phyloP scores from a whole-genome alignment of 164 flowering plant genomes.

The Liriodendron chinense region DNA sequence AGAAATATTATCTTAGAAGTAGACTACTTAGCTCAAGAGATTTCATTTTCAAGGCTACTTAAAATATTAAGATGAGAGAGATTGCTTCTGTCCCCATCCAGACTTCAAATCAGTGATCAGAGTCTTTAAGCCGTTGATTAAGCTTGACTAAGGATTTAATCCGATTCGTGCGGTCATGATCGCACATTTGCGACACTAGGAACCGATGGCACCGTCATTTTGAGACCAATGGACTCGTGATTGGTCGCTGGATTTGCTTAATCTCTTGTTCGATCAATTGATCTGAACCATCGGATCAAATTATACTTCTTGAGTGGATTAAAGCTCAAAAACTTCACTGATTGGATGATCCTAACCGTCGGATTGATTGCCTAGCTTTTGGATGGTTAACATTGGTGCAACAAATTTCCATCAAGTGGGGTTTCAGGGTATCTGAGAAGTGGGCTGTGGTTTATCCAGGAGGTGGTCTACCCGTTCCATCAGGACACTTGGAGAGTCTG shows the following conservation, averaged over 20 bases:
- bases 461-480: too few relatives aligned
- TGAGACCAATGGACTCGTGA: too few relatives aligned
- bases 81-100: too few relatives aligned
- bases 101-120: too few relatives aligned
- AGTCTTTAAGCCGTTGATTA: too few relatives aligned
- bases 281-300: too few relatives aligned
- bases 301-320: too few relatives aligned
- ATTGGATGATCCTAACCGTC: not conserved
- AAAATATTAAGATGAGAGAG: not conserved
- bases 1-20: not conserved
- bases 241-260: too few relatives aligned
- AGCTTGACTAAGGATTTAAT: not conserved
- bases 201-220: not conserved
- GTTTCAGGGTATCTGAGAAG: not conserved
- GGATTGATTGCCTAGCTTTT: not conserved
- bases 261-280: not conserved
- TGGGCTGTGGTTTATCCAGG: not conserved
- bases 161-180: not conserved
- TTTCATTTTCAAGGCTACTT: not conserved
- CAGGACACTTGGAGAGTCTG: too few relatives aligned
- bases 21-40: not conserved
- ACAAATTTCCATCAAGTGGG: too few relatives aligned
- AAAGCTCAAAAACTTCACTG: too few relatives aligned
- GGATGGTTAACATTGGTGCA: too few relatives aligned
- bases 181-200: not conserved